Evolutionary conservation across 2,329 filamentous ascomycete genomes (phyloP), one percentile per base, ranked within the genome.

Genomic region (Colletotrichum simmondsii): DNA sequence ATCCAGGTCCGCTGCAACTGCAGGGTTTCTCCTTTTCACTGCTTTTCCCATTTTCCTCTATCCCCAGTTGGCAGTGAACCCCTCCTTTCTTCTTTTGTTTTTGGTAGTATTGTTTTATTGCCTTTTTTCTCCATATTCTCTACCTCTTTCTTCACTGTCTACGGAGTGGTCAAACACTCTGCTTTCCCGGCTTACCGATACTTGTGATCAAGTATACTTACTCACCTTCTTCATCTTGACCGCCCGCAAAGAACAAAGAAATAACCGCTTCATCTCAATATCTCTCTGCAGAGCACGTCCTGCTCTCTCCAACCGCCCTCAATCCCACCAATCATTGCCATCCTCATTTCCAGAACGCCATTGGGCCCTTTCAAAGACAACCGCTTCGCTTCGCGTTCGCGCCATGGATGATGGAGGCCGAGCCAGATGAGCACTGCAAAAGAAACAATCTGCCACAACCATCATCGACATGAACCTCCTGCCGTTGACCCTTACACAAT

Each of bases 11-110:
- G 1, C 56, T 26, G 19, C 62, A 24, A 19, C 28, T 65, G 60
- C 70, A 72, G 46, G 70, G 70, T 26, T 53, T 53, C 70, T 60
- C 70, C 54, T 52, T 59, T 69, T 65, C 53, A n/a, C 24, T 65
- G 60, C 60, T 8, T 22, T n/a, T 37, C 2, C 4, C 4, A 22
- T 37, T 54, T 62, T 59, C 30, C 26, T 52, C 56, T 30, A n/a
- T 26, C 14, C 24, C 35, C 37, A 6, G 5, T 42, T 14, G 2
- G 37, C 16, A 16, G 37, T 42, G 37, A 42, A 42, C 26, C 32
- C 16, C 59, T 35, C 16, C 30, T 58, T 30, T 58, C n/a, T 32
- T 64, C 26, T 57, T 64, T 57, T 32, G 22, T 37, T 60, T 49
- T 6, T 54, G 14, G 14, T 24, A 11, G 5, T 22, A 19, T 37